Conservation (phyloP, 2,329 filamentous ascomycete genomes). For the Xylariaceae sp. region DNA sequence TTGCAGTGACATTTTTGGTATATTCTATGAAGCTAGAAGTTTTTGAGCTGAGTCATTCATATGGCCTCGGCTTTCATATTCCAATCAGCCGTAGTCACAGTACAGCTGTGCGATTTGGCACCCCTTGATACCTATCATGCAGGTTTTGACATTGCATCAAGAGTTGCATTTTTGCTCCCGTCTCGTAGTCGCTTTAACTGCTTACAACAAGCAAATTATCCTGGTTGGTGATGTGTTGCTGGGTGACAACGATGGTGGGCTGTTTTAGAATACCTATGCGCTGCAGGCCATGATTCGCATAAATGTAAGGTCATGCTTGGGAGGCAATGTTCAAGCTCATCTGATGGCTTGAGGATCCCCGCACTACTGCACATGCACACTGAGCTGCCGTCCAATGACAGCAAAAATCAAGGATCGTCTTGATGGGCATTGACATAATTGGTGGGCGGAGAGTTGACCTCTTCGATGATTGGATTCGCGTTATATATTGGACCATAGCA, state of each 20-base stretch:
- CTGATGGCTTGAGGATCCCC: slow-evolving; percentile 13
- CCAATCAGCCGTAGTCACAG: too few relatives aligned
- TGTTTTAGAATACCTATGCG: neutral
- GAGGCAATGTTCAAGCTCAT: slow-evolving; percentile 4
- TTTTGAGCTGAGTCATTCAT: too few relatives aligned
- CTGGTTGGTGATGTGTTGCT: too few relatives aligned
- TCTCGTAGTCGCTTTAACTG: too few relatives aligned
- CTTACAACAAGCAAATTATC: too few relatives aligned
- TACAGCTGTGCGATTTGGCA: too few relatives aligned
- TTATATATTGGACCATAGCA: slow-evolving; percentile 1
- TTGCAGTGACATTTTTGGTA: too few relatives aligned
- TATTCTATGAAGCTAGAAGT: too few relatives aligned
- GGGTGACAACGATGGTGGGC: neutral
- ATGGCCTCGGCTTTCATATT: too few relatives aligned
- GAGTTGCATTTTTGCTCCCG: too few relatives aligned
- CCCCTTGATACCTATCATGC: too few relatives aligned
- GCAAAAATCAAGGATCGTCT: neutral
- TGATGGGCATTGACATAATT: slow-evolving; percentile 5
- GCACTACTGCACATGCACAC: slow-evolving; percentile 14
- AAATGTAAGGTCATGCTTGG: slow-evolving; percentile 10
- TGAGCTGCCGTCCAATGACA: slow-evolving; percentile 16
- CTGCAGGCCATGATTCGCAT: slow-evolving; percentile 7
- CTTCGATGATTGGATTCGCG: slow-evolving; percentile 2
- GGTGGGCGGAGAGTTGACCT: slow-evolving; percentile 1
- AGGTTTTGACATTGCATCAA: too few relatives aligned